Evolutionary conservation across 2,329 filamentous ascomycete genomes (phyloP), one percentile per base, ranked within the genome.

Genomic region (Fusarium tupiense): DNA sequence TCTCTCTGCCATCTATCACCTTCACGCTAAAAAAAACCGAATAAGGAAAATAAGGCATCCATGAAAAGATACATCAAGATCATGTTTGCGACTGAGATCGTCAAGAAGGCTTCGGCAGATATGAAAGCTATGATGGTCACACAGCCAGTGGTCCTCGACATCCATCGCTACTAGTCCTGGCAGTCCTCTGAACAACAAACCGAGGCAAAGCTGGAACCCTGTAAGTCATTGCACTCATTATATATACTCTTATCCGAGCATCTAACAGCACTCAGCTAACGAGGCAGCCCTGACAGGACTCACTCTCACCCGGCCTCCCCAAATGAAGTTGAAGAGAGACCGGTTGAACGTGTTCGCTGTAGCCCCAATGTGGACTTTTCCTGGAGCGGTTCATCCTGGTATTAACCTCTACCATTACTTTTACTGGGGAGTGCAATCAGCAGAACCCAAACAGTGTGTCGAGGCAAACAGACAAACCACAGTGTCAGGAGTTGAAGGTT

Each of bases 241-340:
- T 13, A 26, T 13, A 46, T 12, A 46, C 16, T 20, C 11, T 26
- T 17, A 46, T 46, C 7, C 7, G 13, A 26, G 19, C 43, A 20
- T 26, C n/a, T 26, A 13, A 26, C 24, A 46, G 43, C 20, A 22
- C 8, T 22, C 14, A 22, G 20, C 12, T 22, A 41, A 41, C 20
- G 38, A 41, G 20, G 20, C 3, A 41, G 38, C 38, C 37, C 37
- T 38, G 17, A 7, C 19, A 20, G 37, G 19, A 38, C 19, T 38
- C 37, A 12, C 37, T 0, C 10, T 0, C 0, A 1, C 20, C 40
- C 40, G 0, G 40, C 40, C 20, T 41, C 20, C 3, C 8, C 20
- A 14, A 41, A 14, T 9, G 12, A 41, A 41, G 40, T 41, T 41
- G 40, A 41, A 22, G 38, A 40, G 38, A 40, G 38, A 40, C 11